These are phyloP conservation scores for Amphibolis antarctica DNA, from an alignment of 106 monocot genomes.

Conservation along the genomic window DNA sequence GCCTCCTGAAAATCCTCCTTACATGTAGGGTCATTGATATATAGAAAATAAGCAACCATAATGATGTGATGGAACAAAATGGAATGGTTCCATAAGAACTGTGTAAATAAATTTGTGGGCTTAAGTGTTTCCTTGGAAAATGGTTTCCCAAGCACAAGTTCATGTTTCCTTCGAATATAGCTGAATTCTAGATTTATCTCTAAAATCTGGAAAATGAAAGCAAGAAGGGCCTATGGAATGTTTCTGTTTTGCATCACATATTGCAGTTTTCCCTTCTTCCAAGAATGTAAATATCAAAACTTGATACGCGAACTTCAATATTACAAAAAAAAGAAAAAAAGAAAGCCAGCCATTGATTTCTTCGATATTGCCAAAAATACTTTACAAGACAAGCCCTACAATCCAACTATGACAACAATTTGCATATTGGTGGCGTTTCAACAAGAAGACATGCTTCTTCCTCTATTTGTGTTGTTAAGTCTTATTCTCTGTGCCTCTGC, in stretches of 20 bases:
- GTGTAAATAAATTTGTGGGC: neutral
- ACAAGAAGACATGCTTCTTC: neutral
- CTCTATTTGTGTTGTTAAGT: neutral
- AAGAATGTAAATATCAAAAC: neutral
- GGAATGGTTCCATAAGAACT: neutral
- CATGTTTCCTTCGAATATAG: neutral
- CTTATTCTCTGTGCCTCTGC: conserved; percentile 30
- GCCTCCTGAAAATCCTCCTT: neutral
- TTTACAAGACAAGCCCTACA: neutral
- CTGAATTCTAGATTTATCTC: neutral
- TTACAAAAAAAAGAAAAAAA: neutral
- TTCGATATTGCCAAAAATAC: neutral
- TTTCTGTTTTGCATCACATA: too few relatives aligned
- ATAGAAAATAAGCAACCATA: neutral
- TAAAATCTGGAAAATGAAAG: neutral
- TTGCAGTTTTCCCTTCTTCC: neutral
- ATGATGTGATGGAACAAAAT: neutral
- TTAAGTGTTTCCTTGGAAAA: conserved; percentile 1
- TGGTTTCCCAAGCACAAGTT: neutral
- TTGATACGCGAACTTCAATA: neutral
- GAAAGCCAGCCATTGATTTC: neutral
- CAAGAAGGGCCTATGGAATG: neutral
- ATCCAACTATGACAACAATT: neutral
- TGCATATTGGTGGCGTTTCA: neutral
- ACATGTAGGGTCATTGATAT: neutral